A percentile compares a stretch with the other conserved stretches of the same genome.
Conservation (phyloP, 2,329 filamentous ascomycete species). For the Aspergillus fumigatus region DNA sequence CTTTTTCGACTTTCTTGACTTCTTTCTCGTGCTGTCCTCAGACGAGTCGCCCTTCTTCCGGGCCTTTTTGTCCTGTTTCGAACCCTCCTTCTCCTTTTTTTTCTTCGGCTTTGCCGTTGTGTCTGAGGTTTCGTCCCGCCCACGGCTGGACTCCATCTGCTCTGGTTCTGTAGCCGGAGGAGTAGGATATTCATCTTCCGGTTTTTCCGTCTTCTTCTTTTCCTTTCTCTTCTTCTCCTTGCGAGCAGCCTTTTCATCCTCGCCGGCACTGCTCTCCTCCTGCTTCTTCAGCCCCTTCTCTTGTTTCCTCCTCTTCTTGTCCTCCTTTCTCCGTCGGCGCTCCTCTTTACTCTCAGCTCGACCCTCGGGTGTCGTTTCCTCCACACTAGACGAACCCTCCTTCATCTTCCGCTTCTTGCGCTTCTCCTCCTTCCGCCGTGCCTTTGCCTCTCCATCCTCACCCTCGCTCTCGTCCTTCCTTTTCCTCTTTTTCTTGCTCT, state of each 20-base stretch:
- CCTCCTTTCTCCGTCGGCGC: conserved; percentile 9
- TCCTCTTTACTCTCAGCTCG: conserved; percentile 9
- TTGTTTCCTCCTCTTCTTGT: conserved; percentile 15
- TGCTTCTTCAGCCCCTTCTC: conserved; percentile 20
- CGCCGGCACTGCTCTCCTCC: conserved; percentile 18
- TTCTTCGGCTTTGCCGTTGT: conserved; percentile 25
- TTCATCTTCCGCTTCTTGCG: conserved; percentile 26
- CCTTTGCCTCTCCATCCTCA: conserved; percentile 20
- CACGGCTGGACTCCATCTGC: conserved; percentile 13
- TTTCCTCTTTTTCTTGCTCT: conserved; percentile 7
- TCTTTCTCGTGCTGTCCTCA: conserved; percentile 39
- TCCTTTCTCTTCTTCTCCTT: conserved; percentile 16
- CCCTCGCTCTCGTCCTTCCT: conserved; percentile 33
- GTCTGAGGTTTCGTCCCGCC: conserved; percentile 28
- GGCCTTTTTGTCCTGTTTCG: conserved; percentile 19
- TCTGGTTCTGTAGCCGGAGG: conserved; percentile 25
- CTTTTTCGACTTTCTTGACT: conserved; percentile 25
- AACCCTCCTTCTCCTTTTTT: conserved; percentile 22
- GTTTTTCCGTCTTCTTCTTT: conserved; percentile 15
- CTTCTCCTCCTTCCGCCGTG: conserved; percentile 31
- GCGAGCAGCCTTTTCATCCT: conserved; percentile 24
- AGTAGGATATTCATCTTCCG: conserved; percentile 30
- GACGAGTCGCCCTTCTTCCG: conserved; percentile 9
- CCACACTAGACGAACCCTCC: conserved; percentile 5
- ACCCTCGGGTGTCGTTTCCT: conserved; percentile 11